Evolutionary conservation across 1,139 yeast genomes (phyloP).

Genomic region (Waltiozyma sp.): DNA sequence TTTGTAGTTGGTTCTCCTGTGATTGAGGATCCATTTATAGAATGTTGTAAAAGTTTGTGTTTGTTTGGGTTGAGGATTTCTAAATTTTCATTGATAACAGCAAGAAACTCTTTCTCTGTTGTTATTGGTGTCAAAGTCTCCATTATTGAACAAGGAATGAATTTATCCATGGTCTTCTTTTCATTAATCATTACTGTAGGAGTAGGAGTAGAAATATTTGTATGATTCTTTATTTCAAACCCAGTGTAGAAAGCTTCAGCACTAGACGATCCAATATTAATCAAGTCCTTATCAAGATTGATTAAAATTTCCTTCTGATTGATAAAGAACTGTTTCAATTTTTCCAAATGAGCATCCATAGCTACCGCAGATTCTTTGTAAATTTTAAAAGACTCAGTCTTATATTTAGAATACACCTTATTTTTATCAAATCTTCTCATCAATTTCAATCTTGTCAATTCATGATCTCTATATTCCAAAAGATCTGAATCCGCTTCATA

Average conservation of each 20-base stretch:
- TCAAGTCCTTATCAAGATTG: conserved; percentile 16
- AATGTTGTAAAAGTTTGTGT: conserved; percentile 1
- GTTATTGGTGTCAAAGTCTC: conserved; percentile 20
- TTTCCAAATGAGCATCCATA: conserved; percentile 20
- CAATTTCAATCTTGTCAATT: conserved; percentile 18
- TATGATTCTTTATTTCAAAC: conserved; percentile 3
- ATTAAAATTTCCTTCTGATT: conserved; percentile 18
- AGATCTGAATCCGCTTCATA: conserved; percentile 18
- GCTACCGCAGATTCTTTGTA: conserved; percentile 19
- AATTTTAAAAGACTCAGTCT: conserved; percentile 16
- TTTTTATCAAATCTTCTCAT: conserved; percentile 17
- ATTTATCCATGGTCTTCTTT: no score
- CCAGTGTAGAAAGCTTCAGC: conserved; percentile 15
- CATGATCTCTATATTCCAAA: conserved; percentile 22
- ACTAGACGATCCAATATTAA: conserved; percentile 16
- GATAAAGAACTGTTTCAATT: conserved; percentile 21
- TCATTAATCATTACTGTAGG: no score
- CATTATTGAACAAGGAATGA: conserved; percentile 12
- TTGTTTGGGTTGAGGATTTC: neutral
- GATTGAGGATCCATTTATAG: conserved; percentile 2
- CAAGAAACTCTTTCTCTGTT: conserved; percentile 19
- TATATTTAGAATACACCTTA: conserved; percentile 16
- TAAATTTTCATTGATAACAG: conserved; percentile 16
- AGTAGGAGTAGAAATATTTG: no score
- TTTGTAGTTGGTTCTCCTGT: neutral